A percentile compares a stretch with the other conserved stretches of the same genome.
phyloP scores from a whole-genome alignment of 2,329 filamentous ascomycete genomes.

The Phaeosphaeriaceae sp. region DNA sequence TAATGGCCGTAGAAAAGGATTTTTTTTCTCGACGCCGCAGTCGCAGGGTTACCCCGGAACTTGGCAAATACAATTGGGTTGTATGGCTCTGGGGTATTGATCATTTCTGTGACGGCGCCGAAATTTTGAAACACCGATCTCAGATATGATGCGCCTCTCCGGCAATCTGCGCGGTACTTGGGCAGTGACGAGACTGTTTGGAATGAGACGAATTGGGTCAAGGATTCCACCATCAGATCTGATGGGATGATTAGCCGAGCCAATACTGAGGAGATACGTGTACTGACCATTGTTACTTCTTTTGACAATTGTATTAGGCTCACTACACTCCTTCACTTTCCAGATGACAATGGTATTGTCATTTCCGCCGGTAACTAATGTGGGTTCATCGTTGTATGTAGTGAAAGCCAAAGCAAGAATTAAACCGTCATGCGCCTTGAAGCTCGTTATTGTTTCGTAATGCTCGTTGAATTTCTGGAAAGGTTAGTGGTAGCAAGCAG shows the following conservation, averaged over 20 bases:
- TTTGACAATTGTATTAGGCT: conserved; percentile 52
- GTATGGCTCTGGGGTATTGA: conserved; percentile 77
- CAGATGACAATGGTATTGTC: conserved; percentile 89
- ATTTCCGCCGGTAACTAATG: conserved; percentile 94
- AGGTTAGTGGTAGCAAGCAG: conserved; percentile 21
- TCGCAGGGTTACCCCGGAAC: conserved; percentile 77
- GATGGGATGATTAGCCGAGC: conserved; percentile 23
- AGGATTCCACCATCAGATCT: conserved; percentile 67
- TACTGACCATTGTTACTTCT: conserved; percentile 63
- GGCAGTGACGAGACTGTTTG: conserved; percentile 88
- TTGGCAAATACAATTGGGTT: conserved; percentile 94
- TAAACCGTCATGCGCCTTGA: conserved; percentile 85
- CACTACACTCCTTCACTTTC: conserved; percentile 70
- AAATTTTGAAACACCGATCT: conserved; percentile 90
- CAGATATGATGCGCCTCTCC: conserved; percentile 88
- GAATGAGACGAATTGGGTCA: conserved; percentile 87
- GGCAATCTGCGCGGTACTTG: conserved; percentile 88
- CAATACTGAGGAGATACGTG: conserved; percentile 6
- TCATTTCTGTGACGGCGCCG: conserved; percentile 79
- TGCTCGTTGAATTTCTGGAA: conserved; percentile 75
- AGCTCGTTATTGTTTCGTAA: conserved; percentile 78
- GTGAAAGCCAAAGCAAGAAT: conserved; percentile 84
- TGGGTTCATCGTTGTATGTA: conserved; percentile 71
- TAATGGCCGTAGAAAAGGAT: conserved; percentile 98
- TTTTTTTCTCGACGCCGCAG: conserved; percentile 73